Base-by-base conservation (phyloP, 2,329 filamentous ascomycete species). In the Penicillium sp. region DNA sequence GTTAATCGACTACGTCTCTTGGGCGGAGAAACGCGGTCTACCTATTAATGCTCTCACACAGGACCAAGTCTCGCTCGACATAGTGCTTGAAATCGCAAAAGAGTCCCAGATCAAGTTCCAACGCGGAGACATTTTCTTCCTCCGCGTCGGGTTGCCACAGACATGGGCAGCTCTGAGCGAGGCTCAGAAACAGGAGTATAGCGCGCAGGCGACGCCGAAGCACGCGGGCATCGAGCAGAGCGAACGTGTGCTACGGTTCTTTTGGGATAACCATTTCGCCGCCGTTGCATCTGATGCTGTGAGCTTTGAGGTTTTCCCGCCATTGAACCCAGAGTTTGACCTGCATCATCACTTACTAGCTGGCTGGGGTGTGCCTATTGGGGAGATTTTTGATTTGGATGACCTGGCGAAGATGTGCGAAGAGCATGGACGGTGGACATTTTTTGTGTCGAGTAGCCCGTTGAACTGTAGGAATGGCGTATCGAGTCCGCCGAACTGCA, bases 271-370 rank as follows among this genome's bases (percentile, higher is more conserved):
- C 59, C 79, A 82, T 50, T 88, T 89, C 70, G 78, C 85, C 0
- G 86, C 86, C 1, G 82, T 88, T 1, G 86, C 83, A 0, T 85
- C 86, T 1, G 87, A 89, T 61, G 82, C 83, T 45, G 83, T 86
- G n/a, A 82, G 80, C 7, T 85, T 86, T 66, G 86, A 88, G 69
- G 82, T 82, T 3, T 84, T 81, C 67, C 80, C 81, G 7, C 62
- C 75, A 17, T 46, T 74, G 13, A 64, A 73, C 17, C 63, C 66
- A 17, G 73, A 76, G 51, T 75, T 67, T 67, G 75, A 76, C 66
- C 63, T 78, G 52, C 76, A 78, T 59, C 75, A 78, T 64, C 64
- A 75, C 63, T 56, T 78, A 29, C 62, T 77, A 49, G 74, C 75
- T 4, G 76, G 76, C 0, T 78, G 75, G 75, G 76, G 75, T 3